Percentiles rank a stretch among this genome's conserved stretches.
phyloP scores from a whole-genome alignment of 1,284 basidiomycete species.

The Ganoderma sinense region DNA sequence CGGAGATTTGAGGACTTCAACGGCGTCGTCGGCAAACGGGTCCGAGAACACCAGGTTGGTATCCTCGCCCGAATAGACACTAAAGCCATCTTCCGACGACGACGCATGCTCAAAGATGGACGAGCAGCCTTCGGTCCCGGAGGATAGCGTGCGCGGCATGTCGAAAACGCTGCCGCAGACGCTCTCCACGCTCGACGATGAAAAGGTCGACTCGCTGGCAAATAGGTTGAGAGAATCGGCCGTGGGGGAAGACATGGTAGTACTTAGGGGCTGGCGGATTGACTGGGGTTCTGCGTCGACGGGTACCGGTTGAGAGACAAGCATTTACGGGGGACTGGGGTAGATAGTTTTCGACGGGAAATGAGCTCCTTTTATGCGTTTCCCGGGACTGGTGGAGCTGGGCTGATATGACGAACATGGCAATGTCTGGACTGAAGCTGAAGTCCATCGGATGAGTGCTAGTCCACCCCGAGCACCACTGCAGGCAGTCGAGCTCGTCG shows the following conservation, averaged over 20 bases:
- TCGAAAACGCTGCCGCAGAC: conserved; percentile 15
- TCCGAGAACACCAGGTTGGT: neutral
- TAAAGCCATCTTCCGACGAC: conserved; percentile 10
- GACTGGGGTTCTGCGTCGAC: neutral
- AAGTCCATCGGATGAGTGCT: neutral
- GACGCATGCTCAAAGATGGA: neutral
- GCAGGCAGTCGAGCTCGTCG: neutral
- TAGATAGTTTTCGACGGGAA: neutral
- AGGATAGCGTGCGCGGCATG: conserved; percentile 2
- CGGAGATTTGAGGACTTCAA: conserved; percentile 6
- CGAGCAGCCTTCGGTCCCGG: neutral
- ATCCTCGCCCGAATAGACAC: conserved; percentile 11
- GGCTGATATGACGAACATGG: neutral
- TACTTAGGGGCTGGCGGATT: neutral
- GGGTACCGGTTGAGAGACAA: neutral
- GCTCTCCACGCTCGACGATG: conserved; percentile 17
- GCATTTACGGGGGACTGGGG: neutral
- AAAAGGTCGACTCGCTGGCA: conserved; percentile 4
- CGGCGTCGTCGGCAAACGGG: neutral
- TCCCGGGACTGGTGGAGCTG: too few species aligned
- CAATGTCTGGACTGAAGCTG: neutral
- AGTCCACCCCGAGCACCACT: neutral
- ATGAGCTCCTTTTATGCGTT: conserved; percentile 1
- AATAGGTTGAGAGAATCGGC: conserved; percentile 9
- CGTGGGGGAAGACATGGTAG: neutral